Percentiles rank a stretch among this genome's conserved stretches.
phyloP scores from a whole-genome alignment of 2,329 filamentous ascomycete genomes.

The Endocalyx cinctus region DNA sequence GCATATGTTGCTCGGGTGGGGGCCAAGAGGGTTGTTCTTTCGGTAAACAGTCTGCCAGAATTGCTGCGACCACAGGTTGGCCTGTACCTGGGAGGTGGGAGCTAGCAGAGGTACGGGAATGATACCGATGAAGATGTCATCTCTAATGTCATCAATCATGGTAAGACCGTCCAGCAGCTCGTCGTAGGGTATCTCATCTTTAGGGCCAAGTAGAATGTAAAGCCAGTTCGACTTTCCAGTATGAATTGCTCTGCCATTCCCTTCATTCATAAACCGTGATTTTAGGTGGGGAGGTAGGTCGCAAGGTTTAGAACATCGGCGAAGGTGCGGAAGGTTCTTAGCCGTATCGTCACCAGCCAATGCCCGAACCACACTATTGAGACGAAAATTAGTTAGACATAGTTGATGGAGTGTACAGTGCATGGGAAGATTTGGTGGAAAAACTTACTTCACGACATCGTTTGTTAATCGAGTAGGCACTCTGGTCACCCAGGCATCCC shows the following conservation, averaged over 20 bases:
- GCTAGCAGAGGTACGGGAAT: constrained; percentile 68
- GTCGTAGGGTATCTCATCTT: constrained; percentile 46
- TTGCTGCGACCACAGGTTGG: constrained; percentile 66
- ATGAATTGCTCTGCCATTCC: constrained; percentile 52
- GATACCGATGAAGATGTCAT: constrained; percentile 52
- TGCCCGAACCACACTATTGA: constrained; percentile 48
- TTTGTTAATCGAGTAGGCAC: constrained; percentile 69
- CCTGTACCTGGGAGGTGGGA: constrained; percentile 72
- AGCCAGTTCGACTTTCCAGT: constrained; percentile 58
- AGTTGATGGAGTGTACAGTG: too few relatives aligned
- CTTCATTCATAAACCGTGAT: constrained; percentile 55
- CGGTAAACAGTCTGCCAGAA: constrained; percentile 86
- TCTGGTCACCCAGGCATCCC: constrained; percentile 66
- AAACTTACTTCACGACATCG: constrained; percentile 64
- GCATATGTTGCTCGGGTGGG: constrained; percentile 70
- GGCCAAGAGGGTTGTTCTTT: constrained; percentile 81
- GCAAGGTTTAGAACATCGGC: constrained; percentile 67
- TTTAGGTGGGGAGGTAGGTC: constrained; percentile 65
- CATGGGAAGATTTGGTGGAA: too few relatives aligned
- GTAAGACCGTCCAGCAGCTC: constrained; percentile 47
- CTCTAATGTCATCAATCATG: constrained; percentile 45
- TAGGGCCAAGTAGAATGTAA: constrained; percentile 52
- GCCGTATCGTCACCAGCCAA: constrained; percentile 56
- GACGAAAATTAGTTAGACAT: constrained; percentile 19
- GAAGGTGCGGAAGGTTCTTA: constrained; percentile 66